Percentiles rank a stretch among this genome's conserved stretches.
Evolutionary conservation across 2,329 filamentous ascomycete species (phyloP).

Genomic region (Tolypocladium nubicola): DNA sequence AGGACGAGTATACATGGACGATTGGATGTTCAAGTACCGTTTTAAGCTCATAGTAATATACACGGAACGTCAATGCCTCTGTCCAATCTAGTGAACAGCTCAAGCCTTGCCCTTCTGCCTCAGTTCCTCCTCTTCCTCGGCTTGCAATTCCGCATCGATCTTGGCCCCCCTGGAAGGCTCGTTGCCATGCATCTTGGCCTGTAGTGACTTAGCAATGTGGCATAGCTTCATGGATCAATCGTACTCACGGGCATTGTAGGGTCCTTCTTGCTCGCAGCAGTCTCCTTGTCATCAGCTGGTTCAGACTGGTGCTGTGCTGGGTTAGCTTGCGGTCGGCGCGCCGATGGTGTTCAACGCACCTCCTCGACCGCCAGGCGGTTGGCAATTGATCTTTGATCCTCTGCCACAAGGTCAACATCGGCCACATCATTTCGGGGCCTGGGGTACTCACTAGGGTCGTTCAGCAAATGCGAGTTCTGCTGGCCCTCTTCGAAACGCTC

Average conservation of each 20-base stretch:
- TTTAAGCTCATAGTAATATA: too few species aligned
- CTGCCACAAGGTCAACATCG: constrained; percentile 20
- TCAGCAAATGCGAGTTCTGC: constrained; percentile 53
- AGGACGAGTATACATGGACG: background rate
- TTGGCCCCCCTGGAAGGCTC: constrained; percentile 62
- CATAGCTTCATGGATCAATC: too few species aligned
- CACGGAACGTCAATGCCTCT: background rate
- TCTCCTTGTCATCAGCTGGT: constrained; percentile 33
- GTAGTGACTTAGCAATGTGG: constrained; percentile 1
- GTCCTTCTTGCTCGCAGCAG: constrained; percentile 40
- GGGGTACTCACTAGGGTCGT: constrained; percentile 56
- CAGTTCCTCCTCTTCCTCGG: constrained; percentile 56
- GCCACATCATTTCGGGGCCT: too few species aligned
- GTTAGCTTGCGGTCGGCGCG: constrained; percentile 1
- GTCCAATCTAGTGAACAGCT: background rate
- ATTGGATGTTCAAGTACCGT: too few species aligned
- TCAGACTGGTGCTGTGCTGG: constrained; percentile 24
- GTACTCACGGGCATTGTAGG: constrained; percentile 44
- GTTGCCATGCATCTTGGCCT: constrained; percentile 60
- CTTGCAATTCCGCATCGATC: constrained; percentile 57
- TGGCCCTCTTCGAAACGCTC: constrained; percentile 64
- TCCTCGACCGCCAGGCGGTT: constrained; percentile 59
- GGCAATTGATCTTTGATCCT: constrained; percentile 62
- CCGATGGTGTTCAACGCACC: constrained; percentile 21
- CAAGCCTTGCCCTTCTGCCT: constrained; percentile 41